Evolutionary conservation across 1,139 yeast genomes (phyloP), one percentile per base, ranked within the genome.

Genomic region (Zygosaccharomyces pseudobailii): DNA sequence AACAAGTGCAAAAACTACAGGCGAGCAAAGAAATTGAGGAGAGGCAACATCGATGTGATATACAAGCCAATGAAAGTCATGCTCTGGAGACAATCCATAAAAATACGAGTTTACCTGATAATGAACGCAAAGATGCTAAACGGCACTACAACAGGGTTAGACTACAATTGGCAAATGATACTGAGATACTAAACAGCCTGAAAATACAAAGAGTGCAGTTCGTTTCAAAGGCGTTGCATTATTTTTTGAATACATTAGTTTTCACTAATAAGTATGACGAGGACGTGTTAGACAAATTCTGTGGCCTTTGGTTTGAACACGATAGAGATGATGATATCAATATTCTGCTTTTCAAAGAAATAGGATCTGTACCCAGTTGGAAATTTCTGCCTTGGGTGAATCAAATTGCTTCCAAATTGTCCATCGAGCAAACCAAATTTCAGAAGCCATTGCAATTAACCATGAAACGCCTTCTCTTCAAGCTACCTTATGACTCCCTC

Each of bases 271-370:
- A 69, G 10, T 73, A 71, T 50, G 76, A 75, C 42, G 79, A 75
- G 46, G 84, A 80, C 49, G 84, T 80, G 49, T 70, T 85, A 43
- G 95, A 88, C 55, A 76, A 87, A 46, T 84, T 90, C 52, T 83
- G 90, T 62, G 85, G 94, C 0, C 65, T 90, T n/a, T 90, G 97
- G 96, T 72, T 92, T 36, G 87, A 84, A 50, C 75, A 77, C 55
- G 72, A 80, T 3, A 63, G 63, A 5, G 71, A 73, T 41, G 74
- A 68, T 1, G 65, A 61, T 0, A 61, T 80, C 5, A 78, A 76
- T 55, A 48, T 51, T 3, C 50, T 56, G 5, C 65, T 76, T 3
- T 51, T 57, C n/a, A 52, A 65, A 0, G 68, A 72, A 17, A 63
- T 76, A 3, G 55, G 62, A 2, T 46, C 48, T 0, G 68, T 87